Percentiles rank a stretch among this genome's conserved stretches.
These are phyloP conservation scores for Oryza nivara DNA, from an alignment of 176 grass and related monocot genomes.

Conservation along the genomic window DNA sequence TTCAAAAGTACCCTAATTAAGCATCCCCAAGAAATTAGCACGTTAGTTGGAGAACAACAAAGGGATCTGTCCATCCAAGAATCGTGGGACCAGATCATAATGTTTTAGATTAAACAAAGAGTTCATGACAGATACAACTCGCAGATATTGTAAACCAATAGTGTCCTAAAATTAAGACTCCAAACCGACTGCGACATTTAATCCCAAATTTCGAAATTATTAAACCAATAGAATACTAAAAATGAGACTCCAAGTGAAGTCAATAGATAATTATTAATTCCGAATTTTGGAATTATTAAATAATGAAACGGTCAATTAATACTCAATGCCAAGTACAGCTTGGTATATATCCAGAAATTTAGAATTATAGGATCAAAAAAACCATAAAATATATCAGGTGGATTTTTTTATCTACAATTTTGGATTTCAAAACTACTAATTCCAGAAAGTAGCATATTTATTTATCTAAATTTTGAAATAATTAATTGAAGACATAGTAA, in stretches of 20 bases:
- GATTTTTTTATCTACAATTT: neutral
- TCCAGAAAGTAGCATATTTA: neutral
- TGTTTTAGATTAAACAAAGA: neutral
- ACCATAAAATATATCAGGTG: neutral
- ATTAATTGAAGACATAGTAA: too few species aligned
- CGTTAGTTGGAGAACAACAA: neutral
- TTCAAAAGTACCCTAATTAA: constrained; percentile 9
- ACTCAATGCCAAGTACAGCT: neutral
- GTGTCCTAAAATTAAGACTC: neutral
- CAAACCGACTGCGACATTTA: neutral
- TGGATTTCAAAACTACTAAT: neutral
- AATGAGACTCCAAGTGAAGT: neutral
- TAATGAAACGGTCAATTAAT: neutral
- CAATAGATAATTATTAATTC: neutral
- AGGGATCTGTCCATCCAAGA: neutral
- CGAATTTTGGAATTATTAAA: neutral
- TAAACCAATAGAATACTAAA: neutral
- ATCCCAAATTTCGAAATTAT: neutral
- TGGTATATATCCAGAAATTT: neutral
- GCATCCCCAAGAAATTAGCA: neutral
- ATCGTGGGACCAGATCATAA: neutral
- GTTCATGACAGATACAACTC: neutral
- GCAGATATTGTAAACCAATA: neutral
- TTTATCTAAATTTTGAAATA: too few species aligned
- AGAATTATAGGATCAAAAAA: neutral